Conservation (phyloP, 768 basidiomycete species). For the Amyloporia xantha region DNA sequence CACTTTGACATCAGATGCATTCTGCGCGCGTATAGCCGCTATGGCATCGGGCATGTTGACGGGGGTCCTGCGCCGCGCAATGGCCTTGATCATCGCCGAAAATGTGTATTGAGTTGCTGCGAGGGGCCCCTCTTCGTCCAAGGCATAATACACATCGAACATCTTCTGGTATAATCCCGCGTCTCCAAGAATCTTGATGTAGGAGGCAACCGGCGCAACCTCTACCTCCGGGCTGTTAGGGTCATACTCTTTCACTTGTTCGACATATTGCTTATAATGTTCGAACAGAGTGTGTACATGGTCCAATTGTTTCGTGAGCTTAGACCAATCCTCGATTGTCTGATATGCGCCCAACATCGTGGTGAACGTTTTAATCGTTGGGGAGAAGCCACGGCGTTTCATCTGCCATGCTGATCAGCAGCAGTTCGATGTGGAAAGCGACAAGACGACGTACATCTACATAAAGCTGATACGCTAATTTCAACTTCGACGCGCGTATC, state of each 20-base stretch:
- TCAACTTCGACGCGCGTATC: slow-evolving; percentile 48
- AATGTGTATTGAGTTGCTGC: slow-evolving; percentile 56
- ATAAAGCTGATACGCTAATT: slow-evolving; percentile 59
- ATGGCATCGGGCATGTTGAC: slow-evolving; percentile 14
- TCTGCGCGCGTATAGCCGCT: slow-evolving; percentile 28
- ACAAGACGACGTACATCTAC: slow-evolving; percentile 45
- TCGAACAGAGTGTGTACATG: slow-evolving; percentile 58
- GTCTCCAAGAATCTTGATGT: slow-evolving; percentile 61
- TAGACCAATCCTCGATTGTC: slow-evolving; percentile 55
- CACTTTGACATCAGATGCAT: slow-evolving; percentile 60
- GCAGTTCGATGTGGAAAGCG: no score
- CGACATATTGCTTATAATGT: slow-evolving; percentile 44
- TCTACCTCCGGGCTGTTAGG: slow-evolving; percentile 41
- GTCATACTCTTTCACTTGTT: slow-evolving; percentile 42
- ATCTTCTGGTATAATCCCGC: slow-evolving; percentile 56
- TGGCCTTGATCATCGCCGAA: slow-evolving; percentile 57
- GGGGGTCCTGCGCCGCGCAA: slow-evolving; percentile 25
- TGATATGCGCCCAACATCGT: slow-evolving; percentile 60
- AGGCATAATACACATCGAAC: slow-evolving; percentile 67
- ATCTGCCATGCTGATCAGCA: slow-evolving; percentile 40
- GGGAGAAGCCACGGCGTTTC: slow-evolving; percentile 76
- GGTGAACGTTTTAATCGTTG: slow-evolving; percentile 59
- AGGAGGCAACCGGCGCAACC: slow-evolving; percentile 46
- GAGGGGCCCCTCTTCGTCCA: slow-evolving; percentile 59
- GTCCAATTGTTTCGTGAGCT: slow-evolving; percentile 51